A percentile compares a stretch with the other conserved stretches of the same genome.
phyloP scores from a whole-genome alignment of 2,329 filamentous ascomycete genomes.

The Colletotrichum cuscutae region DNA sequence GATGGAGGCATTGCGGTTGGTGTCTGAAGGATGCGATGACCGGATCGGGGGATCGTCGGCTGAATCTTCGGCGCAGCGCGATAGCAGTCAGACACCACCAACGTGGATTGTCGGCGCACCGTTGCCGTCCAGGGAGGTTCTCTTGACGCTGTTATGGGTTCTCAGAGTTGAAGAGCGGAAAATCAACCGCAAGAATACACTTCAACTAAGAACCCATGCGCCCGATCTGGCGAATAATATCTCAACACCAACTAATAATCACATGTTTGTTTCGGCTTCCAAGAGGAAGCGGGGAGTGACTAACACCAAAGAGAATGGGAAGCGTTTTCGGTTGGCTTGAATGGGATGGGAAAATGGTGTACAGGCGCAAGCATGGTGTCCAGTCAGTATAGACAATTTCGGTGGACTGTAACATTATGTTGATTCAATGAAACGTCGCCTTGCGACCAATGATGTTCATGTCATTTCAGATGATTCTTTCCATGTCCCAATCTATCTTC shows the following conservation, averaged over 20 bases:
- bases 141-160: constrained; percentile 60
- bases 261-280: constrained; percentile 15
- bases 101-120: constrained; percentile 48
- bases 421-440: not conserved
- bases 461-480: not conserved
- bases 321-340: constrained; percentile 32
- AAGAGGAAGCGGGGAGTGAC: constrained; percentile 26
- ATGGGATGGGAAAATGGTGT: constrained; percentile 8
- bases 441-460: constrained; percentile 7
- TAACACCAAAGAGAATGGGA: constrained; percentile 11
- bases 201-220: not conserved
- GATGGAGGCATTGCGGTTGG: constrained; percentile 78
- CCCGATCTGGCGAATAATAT: constrained; percentile 4
- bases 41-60: constrained; percentile 51
- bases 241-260: constrained; percentile 9
- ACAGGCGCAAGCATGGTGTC: constrained; percentile 11
- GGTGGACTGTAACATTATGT: constrained; percentile 18
- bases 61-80: constrained; percentile 50
- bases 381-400: not conserved
- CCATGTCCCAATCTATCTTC: not conserved
- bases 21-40: constrained; percentile 66
- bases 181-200: constrained; percentile 37
- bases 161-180: constrained; percentile 54
- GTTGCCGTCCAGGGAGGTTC: constrained; percentile 58
- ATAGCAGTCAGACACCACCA: constrained; percentile 46